A percentile compares a stretch with the other conserved stretches of the same genome.
Conservation (phyloP, 306 rosid species). For the Cucurbita ficifolia region DNA sequence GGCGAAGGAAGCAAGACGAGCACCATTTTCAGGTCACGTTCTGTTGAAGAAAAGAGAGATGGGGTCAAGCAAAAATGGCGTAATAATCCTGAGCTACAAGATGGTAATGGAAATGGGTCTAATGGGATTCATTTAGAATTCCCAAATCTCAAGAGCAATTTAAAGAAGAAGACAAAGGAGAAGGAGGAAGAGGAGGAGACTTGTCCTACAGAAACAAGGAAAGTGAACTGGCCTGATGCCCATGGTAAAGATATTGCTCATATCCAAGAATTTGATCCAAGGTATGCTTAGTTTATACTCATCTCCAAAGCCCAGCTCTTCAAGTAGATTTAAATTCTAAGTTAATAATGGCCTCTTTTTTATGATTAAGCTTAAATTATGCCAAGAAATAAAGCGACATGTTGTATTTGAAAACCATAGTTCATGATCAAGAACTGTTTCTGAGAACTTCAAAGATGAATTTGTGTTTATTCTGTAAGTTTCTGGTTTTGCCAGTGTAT, state of each 20-base stretch:
- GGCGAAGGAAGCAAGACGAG: slow-evolving; percentile 6
- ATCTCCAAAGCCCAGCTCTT: neutral
- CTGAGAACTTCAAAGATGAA: neutral
- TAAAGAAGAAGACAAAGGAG: slow-evolving; percentile 15
- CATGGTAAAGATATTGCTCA: slow-evolving; percentile 34
- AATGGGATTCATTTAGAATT: slow-evolving; percentile 7
- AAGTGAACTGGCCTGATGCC: slow-evolving; percentile 33
- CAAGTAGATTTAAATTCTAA: too few relatives aligned
- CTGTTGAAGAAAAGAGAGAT: slow-evolving; percentile 13
- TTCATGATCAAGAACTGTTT: neutral
- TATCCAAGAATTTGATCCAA: slow-evolving; percentile 26
- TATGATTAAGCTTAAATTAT: neutral
- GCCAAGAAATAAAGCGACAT: neutral
- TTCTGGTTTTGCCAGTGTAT: slow-evolving; percentile 12
- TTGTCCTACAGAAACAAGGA: slow-evolving; percentile 17
- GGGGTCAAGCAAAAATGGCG: slow-evolving; percentile 11
- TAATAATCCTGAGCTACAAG: slow-evolving; percentile 7
- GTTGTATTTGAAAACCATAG: neutral
- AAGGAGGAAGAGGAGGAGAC: neutral
- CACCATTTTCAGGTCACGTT: slow-evolving; percentile 6
- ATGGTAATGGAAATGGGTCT: slow-evolving; percentile 12
- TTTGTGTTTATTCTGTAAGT: neutral
- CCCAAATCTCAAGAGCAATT: slow-evolving; percentile 25
- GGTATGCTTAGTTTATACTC: slow-evolving; percentile 7
- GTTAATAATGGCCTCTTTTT: neutral